Evolutionary conservation across 2,329 filamentous ascomycete species (phyloP), one percentile per base, ranked within the genome.

Genomic region (Phaeosphaeriaceae sp.): DNA sequence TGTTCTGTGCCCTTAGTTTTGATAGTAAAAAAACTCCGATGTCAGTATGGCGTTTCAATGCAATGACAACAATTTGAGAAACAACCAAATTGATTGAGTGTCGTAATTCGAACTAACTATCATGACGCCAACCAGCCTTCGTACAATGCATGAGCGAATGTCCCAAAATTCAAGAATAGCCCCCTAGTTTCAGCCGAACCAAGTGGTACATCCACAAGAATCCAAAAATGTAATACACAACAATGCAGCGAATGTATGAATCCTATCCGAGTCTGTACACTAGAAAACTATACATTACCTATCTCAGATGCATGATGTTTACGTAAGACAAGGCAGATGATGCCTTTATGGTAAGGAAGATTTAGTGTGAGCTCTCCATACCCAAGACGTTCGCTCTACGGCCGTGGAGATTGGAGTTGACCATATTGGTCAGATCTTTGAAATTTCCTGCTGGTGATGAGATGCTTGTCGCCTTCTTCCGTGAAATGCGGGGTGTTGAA

Each of bases 381-480:
- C 76, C 74, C 32, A 79, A 63, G 42, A 79, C 75, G 43, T 76
- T 77, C 11, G 74, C 76, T 23, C 74, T 72, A 50, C 74, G 72
- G 28, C 77, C 77, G 34, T 79, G 77, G 17, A 79, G 59, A 43
- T 75, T 77, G 50, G 76, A 74, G 43, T 76, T 76, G 36, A 79
- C 73, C 54, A 75, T 73, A 52, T 77, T 76, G 28, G 75, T 70
- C 32, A 79, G 60, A 16, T 74, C 76, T 61, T 78, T 78, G 54
- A 77, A 64, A 41, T 74, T 76, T 13, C 70, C 70, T 8, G 71
- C 68, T 3, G 71, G 62, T 3, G 70, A 70, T 36, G 71, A 69
- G 18, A 73, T 67, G 48, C 73, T 74, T 20, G 63, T 61, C 11
- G 70, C 66, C 50, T 75, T 75, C 62, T 78, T 79, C 17, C 76